A percentile compares a stretch with the other conserved stretches of the same genome.
phyloP scores from a whole-genome alignment of 2,329 filamentous ascomycete species.

The Dothideomycetes sp. region DNA sequence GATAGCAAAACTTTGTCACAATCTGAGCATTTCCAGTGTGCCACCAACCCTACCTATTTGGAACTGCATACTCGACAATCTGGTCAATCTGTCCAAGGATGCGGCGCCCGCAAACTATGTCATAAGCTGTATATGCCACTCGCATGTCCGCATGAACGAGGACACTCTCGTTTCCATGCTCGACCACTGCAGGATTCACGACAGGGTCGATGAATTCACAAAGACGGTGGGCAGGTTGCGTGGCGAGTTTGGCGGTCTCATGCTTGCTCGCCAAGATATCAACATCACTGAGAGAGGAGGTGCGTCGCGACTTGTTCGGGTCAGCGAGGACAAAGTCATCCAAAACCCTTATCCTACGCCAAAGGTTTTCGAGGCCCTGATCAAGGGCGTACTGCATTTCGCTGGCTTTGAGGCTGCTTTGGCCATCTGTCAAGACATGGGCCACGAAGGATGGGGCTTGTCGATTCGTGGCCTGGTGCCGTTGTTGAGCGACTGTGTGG shows the following conservation, averaged over 20 bases:
- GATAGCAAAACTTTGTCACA: conserved; percentile 42
- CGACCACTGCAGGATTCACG: conserved; percentile 24
- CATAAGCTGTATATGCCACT: conserved; percentile 17
- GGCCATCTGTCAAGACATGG: conserved; percentile 30
- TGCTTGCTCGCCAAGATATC: conserved; percentile 28
- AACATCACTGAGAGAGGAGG: conserved; percentile 18
- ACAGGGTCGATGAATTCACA: conserved; percentile 23
- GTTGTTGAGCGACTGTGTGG: conserved; percentile 30
- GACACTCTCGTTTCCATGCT: conserved; percentile 30
- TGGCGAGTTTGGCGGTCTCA: conserved; percentile 26
- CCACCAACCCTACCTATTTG: conserved; percentile 57
- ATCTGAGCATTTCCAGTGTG: conserved; percentile 50
- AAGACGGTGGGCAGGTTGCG: conserved; percentile 31
- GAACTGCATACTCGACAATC: conserved; percentile 59
- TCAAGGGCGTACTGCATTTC: conserved; percentile 32
- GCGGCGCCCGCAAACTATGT: conserved; percentile 16
- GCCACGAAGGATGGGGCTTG: conserved; percentile 34
- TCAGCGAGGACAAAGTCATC: conserved; percentile 19
- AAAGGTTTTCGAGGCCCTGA: conserved; percentile 30
- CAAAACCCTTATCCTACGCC: conserved; percentile 34
- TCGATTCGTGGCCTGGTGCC: conserved; percentile 26
- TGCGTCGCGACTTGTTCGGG: conserved; percentile 5
- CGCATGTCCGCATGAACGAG: conserved; percentile 35
- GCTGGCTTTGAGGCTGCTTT: conserved; percentile 33
- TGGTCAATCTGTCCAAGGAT: conserved; percentile 28